Base-by-base conservation (phyloP, 2,329 filamentous ascomycete species). In the Didymosphaeria variabile region DNA sequence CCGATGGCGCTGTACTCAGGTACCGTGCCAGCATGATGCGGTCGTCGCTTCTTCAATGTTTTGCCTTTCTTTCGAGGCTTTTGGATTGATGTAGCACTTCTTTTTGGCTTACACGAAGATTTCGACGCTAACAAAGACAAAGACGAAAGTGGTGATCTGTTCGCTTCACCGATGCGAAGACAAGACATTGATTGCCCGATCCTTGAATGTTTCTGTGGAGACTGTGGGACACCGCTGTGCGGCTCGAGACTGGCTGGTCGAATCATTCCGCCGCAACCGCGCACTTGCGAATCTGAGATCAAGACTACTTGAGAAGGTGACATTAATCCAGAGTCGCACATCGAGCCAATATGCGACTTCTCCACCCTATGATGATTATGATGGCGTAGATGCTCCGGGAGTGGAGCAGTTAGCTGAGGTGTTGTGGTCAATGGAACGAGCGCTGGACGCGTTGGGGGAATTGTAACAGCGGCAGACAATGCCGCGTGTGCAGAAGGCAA, bases 191-290 rank as follows among this genome's bases (percentile, higher is more conserved):
- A 50, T 32, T 40, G 26, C 23, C 34, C 21, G n/a, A 26, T 46
- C 36, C 23, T 49, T 3, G 42, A 31, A 21, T 17, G 47, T 32
- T 32, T 54, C 13, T 31, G 44, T 36, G 63, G 52, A 2, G 60
- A 47, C 13, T 55, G 49, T 31, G 36, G 44, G 15, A 63, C 38
- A 34, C 64, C 66, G 19, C 64, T 67, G 13, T 64, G 65, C 38
- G 65, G 67, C 26, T 60, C 58, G 15, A 72, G 55, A 50, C 67
- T 72, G 38, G 61, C 55, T n/a, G 62, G 63, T 26, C 65, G 62
- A 42, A 74, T 58, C 13, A 76, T 42, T 7, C 72, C 72, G 17
- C 70, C 74, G 31, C 75, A 77, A 31, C 73, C 72, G 49, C 68
- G 69, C 38, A 75, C 61, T 34, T 54, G 38, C 9, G 63, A 60